Evolutionary conservation across 176 grass and related monocot genomes (phyloP), one percentile per base, ranked within the genome.

Genomic region (Oryza meyeriana): DNA sequence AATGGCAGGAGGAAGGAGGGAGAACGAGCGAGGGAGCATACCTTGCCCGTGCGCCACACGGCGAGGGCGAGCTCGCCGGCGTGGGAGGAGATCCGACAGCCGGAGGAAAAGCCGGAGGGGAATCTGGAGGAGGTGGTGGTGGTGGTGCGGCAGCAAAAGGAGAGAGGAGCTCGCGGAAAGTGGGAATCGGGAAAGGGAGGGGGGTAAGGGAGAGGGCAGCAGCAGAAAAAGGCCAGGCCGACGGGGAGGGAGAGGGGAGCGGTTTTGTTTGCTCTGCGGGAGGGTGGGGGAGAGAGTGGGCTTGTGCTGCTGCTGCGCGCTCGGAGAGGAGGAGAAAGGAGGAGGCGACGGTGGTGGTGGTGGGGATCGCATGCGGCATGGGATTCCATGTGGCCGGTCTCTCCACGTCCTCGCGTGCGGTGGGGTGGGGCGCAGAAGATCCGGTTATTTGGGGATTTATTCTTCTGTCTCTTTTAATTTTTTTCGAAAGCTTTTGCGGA

Each of bases 181-280:
- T 45, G 18, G 36, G 78, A 75, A 85, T 78, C 64, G 75, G 75
- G 77, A 89, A 80, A 64, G 69, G 55, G 80, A 35, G 74, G 83
- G 63, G 66, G 77, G 64, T 39, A 47, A 5, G 6, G 47, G 7
- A 18, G 47, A 50, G 12, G 41, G 41, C 12, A 42, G 31, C 72
- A 30, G 35, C 44, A 38, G 16, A 27, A 67, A 66, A 52, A 71
- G 73, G 61, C 20, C 50, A 36, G 32, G 36, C 4, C 32, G 69
- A 64, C 65, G 74, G 69, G 59, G 39, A 16, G 52, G 55, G 18
- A 36, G 78, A 72, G 66, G 47, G 44, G 76, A 61, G 64, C 45
- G 63, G 38, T 78, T 78, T 45, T 45, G 76, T 78, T 78, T 26
- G 59, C 55, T 61, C 30, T 50, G 63, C 59, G 18, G 18, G 45